Percentiles rank a stretch among this genome's conserved stretches.
Evolutionary conservation across 2,329 filamentous ascomycete genomes (phyloP).

Genomic region (Blastomyces parvus): DNA sequence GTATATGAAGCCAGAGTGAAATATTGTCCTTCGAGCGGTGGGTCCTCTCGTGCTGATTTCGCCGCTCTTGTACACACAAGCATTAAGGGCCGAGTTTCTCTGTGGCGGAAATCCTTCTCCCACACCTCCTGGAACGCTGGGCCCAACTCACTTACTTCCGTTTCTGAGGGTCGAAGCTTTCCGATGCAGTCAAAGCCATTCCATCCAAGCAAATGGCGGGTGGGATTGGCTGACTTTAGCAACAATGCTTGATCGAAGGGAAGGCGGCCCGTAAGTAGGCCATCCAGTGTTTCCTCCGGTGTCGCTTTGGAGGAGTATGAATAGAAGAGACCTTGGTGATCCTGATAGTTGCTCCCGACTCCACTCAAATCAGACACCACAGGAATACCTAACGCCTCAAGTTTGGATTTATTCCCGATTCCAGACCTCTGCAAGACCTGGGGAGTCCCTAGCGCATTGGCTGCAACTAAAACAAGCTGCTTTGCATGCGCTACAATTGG

Average conservation of each 20-base stretch:
- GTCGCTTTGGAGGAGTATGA: constrained; percentile 43
- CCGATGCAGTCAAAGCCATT: constrained; percentile 48
- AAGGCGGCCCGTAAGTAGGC: constrained; percentile 41
- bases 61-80: constrained; percentile 12
- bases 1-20: constrained; percentile 46
- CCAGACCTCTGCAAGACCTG: constrained; percentile 54
- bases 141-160: constrained; percentile 30
- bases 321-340: constrained; percentile 47
- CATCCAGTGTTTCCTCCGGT: constrained; percentile 46
- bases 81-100: constrained; percentile 7
- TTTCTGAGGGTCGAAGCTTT: constrained; percentile 48
- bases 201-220: constrained; percentile 42
- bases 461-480: constrained; percentile 45
- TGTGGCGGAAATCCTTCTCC: constrained; percentile 6
- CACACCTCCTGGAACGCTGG: constrained; percentile 1
- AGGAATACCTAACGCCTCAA: constrained; percentile 41
- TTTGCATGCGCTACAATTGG: constrained; percentile 39
- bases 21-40: constrained; percentile 40
- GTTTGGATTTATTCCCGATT: constrained; percentile 44
- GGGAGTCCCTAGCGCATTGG: constrained; percentile 37
- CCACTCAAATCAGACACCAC: constrained; percentile 41
- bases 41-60: constrained; percentile 25
- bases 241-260: constrained; percentile 39
- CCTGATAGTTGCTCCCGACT: constrained; percentile 47
- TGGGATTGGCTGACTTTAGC: constrained; percentile 34